phyloP scores from a whole-genome alignment of 176 grass and related monocot genomes.

The Poa pratensis region DNA sequence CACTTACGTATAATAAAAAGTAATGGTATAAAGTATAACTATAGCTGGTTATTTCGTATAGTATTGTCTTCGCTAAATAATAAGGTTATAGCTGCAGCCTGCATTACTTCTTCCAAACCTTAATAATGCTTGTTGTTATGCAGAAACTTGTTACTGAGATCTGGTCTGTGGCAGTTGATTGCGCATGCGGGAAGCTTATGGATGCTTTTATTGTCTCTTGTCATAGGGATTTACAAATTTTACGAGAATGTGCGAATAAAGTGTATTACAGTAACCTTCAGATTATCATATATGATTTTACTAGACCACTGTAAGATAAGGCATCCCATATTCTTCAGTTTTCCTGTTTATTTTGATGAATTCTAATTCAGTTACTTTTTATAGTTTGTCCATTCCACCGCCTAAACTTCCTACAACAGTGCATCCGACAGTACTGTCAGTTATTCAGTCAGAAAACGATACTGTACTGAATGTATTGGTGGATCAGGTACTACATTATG shows the following conservation, averaged over 20 bases:
- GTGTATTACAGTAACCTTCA: conserved; percentile 62
- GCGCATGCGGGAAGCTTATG: conserved; percentile 57
- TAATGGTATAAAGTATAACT: not conserved
- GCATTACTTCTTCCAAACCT: conserved; percentile 10
- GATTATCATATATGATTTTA: conserved; percentile 90
- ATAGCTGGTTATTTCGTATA: conserved; percentile 22
- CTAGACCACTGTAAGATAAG: conserved; percentile 57
- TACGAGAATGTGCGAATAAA: conserved; percentile 76
- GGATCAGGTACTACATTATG: conserved; percentile 61
- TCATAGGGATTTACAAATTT: conserved; percentile 72
- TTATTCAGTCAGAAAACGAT: conserved; percentile 68
- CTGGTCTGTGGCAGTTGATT: conserved; percentile 90
- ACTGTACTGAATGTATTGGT: conserved; percentile 89
- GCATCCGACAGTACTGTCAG: conserved; percentile 73
- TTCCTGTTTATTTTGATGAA: conserved; percentile 30
- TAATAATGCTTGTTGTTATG: conserved; percentile 46
- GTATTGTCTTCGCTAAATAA: not conserved
- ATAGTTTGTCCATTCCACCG: conserved; percentile 61
- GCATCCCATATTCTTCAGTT: not conserved
- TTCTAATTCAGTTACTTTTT: conserved; percentile 35
- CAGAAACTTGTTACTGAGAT: conserved; percentile 67
- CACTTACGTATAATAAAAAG: not conserved
- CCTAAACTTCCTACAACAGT: conserved; percentile 66
- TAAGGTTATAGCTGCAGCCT: not conserved
- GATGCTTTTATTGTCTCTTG: conserved; percentile 94